Percentiles rank a stretch among this genome's conserved stretches.
Evolutionary conservation across 495 filamentous ascomycete genomes (phyloP).

Genomic region (Daldinia bambusicola): DNA sequence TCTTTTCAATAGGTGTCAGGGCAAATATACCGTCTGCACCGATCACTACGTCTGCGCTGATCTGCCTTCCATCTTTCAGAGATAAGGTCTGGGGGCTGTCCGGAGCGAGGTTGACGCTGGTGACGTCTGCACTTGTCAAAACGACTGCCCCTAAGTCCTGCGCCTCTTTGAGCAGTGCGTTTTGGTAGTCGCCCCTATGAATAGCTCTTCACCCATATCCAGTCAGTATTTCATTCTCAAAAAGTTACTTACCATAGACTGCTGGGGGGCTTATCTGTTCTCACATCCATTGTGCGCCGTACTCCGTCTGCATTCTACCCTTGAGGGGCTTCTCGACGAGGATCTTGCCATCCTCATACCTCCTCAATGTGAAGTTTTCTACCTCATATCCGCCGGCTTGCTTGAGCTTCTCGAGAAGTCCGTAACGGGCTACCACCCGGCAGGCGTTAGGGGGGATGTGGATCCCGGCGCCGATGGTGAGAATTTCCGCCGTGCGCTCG

Average conservation of each 20-base stretch:
- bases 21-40: not conserved
- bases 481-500: conserved; percentile 3
- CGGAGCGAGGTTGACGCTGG: not conserved
- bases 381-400: not conserved
- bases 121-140: not conserved
- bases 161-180: not conserved
- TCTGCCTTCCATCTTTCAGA: not conserved
- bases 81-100: not conserved
- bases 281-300: not conserved
- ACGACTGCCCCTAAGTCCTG: not conserved
- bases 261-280: not conserved
- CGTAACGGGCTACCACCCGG: not conserved
- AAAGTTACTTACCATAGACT: not conserved
- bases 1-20: not conserved
- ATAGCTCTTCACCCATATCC: not conserved
- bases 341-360: not conserved
- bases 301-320: not conserved
- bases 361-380: not conserved
- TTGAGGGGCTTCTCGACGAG: not conserved
- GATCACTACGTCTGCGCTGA: not conserved
- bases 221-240: not conserved
- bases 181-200: not conserved
- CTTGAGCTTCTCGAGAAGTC: not conserved
- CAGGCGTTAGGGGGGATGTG: not conserved
- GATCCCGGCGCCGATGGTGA: not conserved